Percentiles rank a stretch among this genome's conserved stretches.
These are phyloP conservation scores for Ceratocystis albifundus DNA, from an alignment of 2,329 filamentous ascomycete genomes.

Conservation along the genomic window DNA sequence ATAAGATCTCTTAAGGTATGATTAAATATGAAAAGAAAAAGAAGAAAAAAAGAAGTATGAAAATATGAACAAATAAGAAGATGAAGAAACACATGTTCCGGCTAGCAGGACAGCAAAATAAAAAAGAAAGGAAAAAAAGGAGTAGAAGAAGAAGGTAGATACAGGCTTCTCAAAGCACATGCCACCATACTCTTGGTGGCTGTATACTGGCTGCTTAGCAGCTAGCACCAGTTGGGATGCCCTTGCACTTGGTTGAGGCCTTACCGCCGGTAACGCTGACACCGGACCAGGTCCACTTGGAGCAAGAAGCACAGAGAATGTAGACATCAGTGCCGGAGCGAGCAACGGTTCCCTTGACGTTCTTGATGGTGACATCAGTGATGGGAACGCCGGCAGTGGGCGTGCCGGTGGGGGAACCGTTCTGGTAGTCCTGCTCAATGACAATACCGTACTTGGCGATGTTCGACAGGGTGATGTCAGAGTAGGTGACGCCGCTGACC, in stretches of 20 bases:
- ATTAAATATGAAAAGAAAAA: neutral
- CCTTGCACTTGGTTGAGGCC: constrained; percentile 28
- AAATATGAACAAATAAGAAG: neutral
- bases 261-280: constrained; percentile 42
- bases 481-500: constrained; percentile 36
- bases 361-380: constrained; percentile 36
- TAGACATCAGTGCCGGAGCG: constrained; percentile 36
- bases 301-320: constrained; percentile 42
- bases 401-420: constrained; percentile 36
- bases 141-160: constrained; percentile 6
- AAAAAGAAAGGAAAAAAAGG: neutral
- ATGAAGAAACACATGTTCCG: neutral
- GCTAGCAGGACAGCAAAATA: constrained; percentile 8
- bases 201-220: constrained; percentile 12
- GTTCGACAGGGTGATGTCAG: constrained; percentile 34
- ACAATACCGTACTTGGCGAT: constrained; percentile 34
- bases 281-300: constrained; percentile 42
- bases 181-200: neutral
- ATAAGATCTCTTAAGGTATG: neutral
- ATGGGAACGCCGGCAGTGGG: constrained; percentile 43
- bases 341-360: constrained; percentile 36
- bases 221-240: constrained; percentile 25
- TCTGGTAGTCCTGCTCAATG: constrained; percentile 39
- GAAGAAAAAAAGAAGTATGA: neutral
- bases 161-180: constrained; percentile 1